Evolutionary conservation across 2,329 filamentous ascomycete genomes (phyloP), one percentile per base, ranked within the genome.

Genomic region (Claviceps arundinis): DNA sequence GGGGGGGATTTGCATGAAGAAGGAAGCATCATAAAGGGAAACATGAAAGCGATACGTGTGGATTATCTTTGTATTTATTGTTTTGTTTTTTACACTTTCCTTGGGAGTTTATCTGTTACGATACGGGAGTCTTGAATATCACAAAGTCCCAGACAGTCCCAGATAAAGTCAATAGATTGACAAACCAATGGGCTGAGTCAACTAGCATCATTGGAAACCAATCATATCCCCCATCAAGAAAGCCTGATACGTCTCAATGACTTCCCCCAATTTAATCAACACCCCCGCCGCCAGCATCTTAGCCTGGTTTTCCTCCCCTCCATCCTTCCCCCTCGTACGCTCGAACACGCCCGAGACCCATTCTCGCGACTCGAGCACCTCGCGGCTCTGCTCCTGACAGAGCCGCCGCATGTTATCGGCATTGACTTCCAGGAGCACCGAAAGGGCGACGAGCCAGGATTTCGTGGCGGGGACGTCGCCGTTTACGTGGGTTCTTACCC

Each of bases 291-390:
- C 84, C 60, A 93, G 62, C 70, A 82, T 87, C 70, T 89, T 85
- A 37, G 91, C 80, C 56, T 85, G 82, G 54, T 86, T 87, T 64
- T 93, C 88, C 63, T 95, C 85, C 40, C 73, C 69, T 19, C 73
- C 71, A 49, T 73, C 73, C 0, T 71, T 71, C 0, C 76, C 76
- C 34, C 72, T 69, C 7, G 70, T 72, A 37, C 72, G 72, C 54
- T 85, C 80, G 66, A 96, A 94, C 1, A 96, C 77, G 51, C 74
- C 74, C 44, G 81, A 77, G 1, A 87, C 85, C 93, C 93, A 98
- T 61, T 89, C 86, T 60, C 87, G 80, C 54, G 88, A 86, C 74
- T 97, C 91, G 50, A 95, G 75, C 22, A 97, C 71, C 65, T 91
- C 82, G 52, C 81, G 80, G 0, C 86, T 83, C 59, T 89, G 80